phyloP scores from a whole-genome alignment of 176 grass and related monocot species.

The Lolium multiflorum region DNA sequence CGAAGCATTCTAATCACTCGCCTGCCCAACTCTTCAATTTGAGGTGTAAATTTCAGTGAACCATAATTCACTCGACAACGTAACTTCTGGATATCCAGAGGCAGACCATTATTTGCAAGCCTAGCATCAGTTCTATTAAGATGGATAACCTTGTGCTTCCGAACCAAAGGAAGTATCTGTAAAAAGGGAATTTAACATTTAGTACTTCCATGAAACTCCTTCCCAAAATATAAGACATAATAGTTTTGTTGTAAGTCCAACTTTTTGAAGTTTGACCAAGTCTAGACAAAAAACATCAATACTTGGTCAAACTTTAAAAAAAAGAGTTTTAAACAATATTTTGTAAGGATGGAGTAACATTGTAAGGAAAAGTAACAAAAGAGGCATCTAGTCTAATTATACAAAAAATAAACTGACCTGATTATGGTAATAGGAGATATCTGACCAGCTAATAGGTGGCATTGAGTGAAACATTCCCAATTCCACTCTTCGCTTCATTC shows the following conservation, averaged over 20 bases:
- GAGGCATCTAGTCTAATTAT: neutral
- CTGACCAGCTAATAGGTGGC: constrained; percentile 80
- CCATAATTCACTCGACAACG: constrained; percentile 72
- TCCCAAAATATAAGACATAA: neutral
- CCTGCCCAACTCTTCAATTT: constrained; percentile 72
- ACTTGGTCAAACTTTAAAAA: neutral
- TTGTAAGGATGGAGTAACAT: neutral
- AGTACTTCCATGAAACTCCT: constrained; percentile 18
- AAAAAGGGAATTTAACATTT: neutral
- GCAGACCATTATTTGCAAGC: constrained; percentile 79
- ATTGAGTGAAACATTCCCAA: constrained; percentile 59
- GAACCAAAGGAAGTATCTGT: constrained; percentile 78
- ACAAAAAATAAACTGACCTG: constrained; percentile 47
- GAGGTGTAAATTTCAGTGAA: constrained; percentile 65
- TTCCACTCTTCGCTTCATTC: constrained; percentile 53
- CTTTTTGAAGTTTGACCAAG: neutral
- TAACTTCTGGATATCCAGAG: constrained; percentile 63
- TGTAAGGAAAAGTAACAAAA: neutral
- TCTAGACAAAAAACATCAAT: neutral
- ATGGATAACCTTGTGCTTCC: constrained; percentile 60
- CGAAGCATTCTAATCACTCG: constrained; percentile 58
- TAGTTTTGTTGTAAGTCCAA: neutral
- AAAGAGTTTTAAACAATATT: neutral
- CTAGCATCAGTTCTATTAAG: constrained; percentile 78
- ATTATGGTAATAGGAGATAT: constrained; percentile 77